Evolutionary conservation across 768 basidiomycete species (phyloP).

Genomic region (Chalciporus piperatus): DNA sequence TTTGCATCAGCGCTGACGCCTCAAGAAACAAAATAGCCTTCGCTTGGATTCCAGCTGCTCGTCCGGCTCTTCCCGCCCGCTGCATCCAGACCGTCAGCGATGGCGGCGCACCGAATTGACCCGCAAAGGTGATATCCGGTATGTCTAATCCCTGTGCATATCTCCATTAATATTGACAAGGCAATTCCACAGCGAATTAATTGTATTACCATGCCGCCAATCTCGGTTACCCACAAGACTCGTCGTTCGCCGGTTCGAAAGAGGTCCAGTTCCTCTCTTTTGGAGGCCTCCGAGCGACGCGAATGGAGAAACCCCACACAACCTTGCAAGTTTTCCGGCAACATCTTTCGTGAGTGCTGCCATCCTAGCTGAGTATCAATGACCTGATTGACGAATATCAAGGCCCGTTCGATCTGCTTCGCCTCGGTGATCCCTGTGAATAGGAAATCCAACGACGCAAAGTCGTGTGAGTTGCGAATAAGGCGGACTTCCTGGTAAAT

Average conservation of each 20-base stretch:
- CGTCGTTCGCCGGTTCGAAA: slow-evolving; percentile 23
- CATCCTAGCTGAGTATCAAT: slow-evolving; percentile 14
- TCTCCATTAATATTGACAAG: background rate
- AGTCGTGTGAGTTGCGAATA: slow-evolving; percentile 24
- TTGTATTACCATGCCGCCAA: slow-evolving; percentile 33
- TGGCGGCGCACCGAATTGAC: slow-evolving; percentile 29
- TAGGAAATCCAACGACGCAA: slow-evolving; percentile 16
- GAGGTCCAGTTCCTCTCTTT: slow-evolving; percentile 20
- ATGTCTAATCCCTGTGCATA: slow-evolving; percentile 33
- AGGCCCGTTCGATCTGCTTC: slow-evolving; percentile 3
- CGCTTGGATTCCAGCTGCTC: background rate
- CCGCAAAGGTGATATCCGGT: slow-evolving; percentile 34
- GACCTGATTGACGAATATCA: slow-evolving; percentile 21
- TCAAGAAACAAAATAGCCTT: background rate
- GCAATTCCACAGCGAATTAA: background rate
- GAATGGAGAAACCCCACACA: slow-evolving; percentile 28
- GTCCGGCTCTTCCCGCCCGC: background rate
- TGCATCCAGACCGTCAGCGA: slow-evolving; percentile 2
- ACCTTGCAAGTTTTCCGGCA: slow-evolving; percentile 2
- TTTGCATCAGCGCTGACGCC: background rate
- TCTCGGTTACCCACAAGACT: slow-evolving; percentile 34
- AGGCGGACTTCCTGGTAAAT: slow-evolving; percentile 23
- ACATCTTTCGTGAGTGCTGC: slow-evolving; percentile 9
- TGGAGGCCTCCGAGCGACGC: slow-evolving; percentile 13
- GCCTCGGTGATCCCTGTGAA: background rate